Percentiles rank a stretch among this genome's conserved stretches.
phyloP scores from a whole-genome alignment of 2,329 filamentous ascomycete species.

The Elsinoe australis region DNA sequence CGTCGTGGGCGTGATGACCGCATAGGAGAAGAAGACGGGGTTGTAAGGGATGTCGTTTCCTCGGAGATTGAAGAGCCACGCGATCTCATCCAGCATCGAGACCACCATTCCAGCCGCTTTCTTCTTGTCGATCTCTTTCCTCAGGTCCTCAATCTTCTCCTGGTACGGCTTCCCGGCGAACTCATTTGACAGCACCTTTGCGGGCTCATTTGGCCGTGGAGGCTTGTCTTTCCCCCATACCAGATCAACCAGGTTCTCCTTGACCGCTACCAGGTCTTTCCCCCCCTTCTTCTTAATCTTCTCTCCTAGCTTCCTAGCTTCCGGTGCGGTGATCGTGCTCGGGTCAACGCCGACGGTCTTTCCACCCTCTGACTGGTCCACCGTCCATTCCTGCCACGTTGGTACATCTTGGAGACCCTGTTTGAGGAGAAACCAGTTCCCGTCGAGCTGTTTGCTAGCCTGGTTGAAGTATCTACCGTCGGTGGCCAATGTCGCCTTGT shows the following conservation, averaged over 20 bases:
- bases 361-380: conserved; percentile 75
- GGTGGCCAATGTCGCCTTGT: conserved; percentile 83
- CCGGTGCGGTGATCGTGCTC: conserved; percentile 67
- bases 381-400: conserved; percentile 94
- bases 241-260: conserved; percentile 78
- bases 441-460: conserved; percentile 79
- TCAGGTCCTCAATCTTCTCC: conserved; percentile 74
- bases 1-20: conserved; percentile 66
- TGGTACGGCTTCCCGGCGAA: conserved; percentile 76
- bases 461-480: conserved; percentile 99
- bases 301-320: conserved; percentile 68
- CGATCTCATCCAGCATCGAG: conserved; percentile 92
- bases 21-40: conserved; percentile 97
- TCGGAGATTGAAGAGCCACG: conserved; percentile 96
- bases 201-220: conserved; percentile 63
- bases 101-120: conserved; percentile 81
- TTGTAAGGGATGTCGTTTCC: conserved; percentile 96
- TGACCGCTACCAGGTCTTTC: conserved; percentile 63
- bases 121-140: conserved; percentile 88
- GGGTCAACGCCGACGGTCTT: conserved; percentile 89
- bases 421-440: conserved; percentile 86
- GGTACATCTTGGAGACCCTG: conserved; percentile 88
- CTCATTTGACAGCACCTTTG: conserved; percentile 62
- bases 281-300: conserved; percentile 84
- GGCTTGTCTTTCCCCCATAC: conserved; percentile 78